These are phyloP conservation scores for Seiridium unicorne DNA, from an alignment of 2,329 filamentous ascomycete species.

Conservation along the genomic window DNA sequence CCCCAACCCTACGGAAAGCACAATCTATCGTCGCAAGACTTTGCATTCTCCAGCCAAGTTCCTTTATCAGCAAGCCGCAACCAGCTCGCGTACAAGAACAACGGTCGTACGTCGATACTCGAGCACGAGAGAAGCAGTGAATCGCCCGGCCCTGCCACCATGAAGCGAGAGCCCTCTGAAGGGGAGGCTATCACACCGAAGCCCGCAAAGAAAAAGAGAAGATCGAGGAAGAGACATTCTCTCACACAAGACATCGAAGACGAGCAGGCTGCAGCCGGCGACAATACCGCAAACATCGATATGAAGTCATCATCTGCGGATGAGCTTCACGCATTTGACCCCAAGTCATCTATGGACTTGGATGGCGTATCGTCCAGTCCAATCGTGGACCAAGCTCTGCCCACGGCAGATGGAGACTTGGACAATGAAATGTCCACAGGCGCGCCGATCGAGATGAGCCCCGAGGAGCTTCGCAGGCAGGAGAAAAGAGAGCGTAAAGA, in stretches of 20 bases:
- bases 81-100: neutral
- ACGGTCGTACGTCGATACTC: neutral
- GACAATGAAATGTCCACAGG: neutral
- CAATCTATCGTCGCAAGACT: neutral
- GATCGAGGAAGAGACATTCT: neutral
- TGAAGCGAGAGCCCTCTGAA: neutral
- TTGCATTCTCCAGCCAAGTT: slow-evolving; percentile 10
- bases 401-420: neutral
- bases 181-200: neutral
- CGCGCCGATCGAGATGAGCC: neutral
- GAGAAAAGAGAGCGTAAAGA: slow-evolving; percentile 19
- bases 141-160: neutral
- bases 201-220: neutral
- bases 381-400: neutral
- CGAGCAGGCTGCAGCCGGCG: neutral
- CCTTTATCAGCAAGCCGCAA: slow-evolving; percentile 1
- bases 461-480: neutral
- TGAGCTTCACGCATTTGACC: neutral
- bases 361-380: neutral
- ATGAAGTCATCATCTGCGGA: neutral
- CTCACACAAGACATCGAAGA: neutral
- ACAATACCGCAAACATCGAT: neutral
- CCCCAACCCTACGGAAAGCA: neutral
- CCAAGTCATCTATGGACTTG: slow-evolving; percentile 5
- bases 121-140: slow-evolving; percentile 1